Percentiles rank a stretch among this genome's conserved stretches.
These are phyloP conservation scores for Phytophthora ramorum DNA, from an alignment of 352 stramenopile genomes.

Conservation along the genomic window DNA sequence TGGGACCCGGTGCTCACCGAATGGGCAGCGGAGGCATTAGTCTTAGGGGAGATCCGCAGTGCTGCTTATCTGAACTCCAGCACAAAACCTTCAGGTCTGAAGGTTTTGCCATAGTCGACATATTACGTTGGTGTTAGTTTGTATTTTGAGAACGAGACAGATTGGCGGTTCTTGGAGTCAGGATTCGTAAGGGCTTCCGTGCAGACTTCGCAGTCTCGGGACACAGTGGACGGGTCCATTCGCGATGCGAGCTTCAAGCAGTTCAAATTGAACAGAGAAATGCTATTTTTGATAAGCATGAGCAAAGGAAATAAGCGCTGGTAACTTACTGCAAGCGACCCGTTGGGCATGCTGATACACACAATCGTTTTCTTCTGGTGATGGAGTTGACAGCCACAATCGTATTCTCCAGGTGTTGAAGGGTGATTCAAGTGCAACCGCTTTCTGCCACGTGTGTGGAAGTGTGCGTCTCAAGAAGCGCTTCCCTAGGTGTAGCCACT, in stretches of 20 bases:
- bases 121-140: not conserved
- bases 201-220: not conserved
- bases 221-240: not conserved
- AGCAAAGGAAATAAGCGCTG: not conserved
- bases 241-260: not conserved
- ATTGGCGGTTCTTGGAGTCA: not conserved
- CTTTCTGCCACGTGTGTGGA: not conserved
- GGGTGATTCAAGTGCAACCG: not conserved
- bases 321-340: not conserved
- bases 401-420: not conserved
- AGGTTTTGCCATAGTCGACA: not conserved
- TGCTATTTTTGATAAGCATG: not conserved
- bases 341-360: not conserved
- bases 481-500: not conserved
- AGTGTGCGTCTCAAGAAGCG: not conserved
- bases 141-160: not conserved
- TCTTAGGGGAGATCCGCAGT: no score
- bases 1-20: no score
- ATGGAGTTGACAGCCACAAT: not conserved
- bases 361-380: not conserved
- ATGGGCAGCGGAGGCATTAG: no score
- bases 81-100: no score
- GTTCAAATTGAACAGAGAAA: constrained; percentile 8
- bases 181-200: not conserved
- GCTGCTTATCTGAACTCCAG: no score